A percentile compares a stretch with the other conserved stretches of the same genome.
Evolutionary conservation across 441 rosid species (phyloP).

Genomic region (Omphalea diandra): DNA sequence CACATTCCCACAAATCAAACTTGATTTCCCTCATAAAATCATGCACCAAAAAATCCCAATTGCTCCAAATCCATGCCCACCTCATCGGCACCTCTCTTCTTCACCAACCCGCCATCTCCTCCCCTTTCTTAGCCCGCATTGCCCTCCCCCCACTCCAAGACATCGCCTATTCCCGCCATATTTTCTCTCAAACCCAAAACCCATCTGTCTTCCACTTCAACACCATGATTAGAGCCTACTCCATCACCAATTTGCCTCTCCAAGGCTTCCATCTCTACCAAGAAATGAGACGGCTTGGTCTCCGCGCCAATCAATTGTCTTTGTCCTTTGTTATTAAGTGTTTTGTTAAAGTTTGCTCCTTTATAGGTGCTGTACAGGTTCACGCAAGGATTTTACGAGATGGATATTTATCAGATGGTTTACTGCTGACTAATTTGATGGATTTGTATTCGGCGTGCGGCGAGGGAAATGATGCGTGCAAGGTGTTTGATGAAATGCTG

Average conservation of each 20-base stretch:
- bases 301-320: conserved; percentile 44
- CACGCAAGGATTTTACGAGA: conserved; percentile 58
- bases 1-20: neutral
- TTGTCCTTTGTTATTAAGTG: conserved; percentile 63
- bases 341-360: conserved; percentile 38
- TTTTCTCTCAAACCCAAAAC: conserved; percentile 47
- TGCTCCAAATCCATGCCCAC: conserved; percentile 69
- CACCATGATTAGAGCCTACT: conserved; percentile 67
- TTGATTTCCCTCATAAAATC: conserved; percentile 57
- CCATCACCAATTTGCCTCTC: conserved; percentile 42
- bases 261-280: conserved; percentile 52
- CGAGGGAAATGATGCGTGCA: conserved; percentile 39
- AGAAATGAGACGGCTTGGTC: conserved; percentile 40
- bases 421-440: conserved; percentile 63
- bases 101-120: conserved; percentile 41
- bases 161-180: conserved; percentile 41
- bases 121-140: conserved; percentile 53
- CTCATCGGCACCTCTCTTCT: conserved; percentile 47
- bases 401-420: conserved; percentile 63
- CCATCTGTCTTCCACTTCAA: conserved; percentile 57
- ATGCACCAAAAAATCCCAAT: conserved; percentile 42
- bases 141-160: conserved; percentile 41
- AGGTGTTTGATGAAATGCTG: conserved; percentile 74
- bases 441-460: conserved; percentile 47
- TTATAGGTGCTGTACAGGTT: conserved; percentile 52